Base-by-base conservation (phyloP, 495 filamentous ascomycete species). In the Thozetella sp. region DNA sequence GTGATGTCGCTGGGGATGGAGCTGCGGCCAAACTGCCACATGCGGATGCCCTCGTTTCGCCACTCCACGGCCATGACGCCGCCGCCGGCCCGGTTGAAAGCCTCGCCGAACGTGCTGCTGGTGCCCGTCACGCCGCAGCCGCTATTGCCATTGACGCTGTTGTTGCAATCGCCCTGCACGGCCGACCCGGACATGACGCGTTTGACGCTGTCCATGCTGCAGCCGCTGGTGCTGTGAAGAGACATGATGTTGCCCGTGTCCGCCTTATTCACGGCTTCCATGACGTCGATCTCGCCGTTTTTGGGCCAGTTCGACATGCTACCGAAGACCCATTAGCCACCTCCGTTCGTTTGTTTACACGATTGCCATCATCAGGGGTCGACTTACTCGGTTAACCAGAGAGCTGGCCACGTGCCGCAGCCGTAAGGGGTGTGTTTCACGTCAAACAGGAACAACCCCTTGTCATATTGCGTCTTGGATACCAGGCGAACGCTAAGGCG, bases 281-380 rank as follows among this genome's bases (percentile, higher is more conserved):
- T 88, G 51, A 92, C 80, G 58, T 92, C 89, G 64, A 91, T 87
- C 67, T 92, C 88, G 57, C 89, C 89, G 62, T 85, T 77, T n/a
- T 69, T 68, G 23, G 89, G 89, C 89, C 89, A 92, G 76, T 84
- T 76, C 30, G 68, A 59, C 55, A 83, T 84, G 34, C 59, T 63
- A 45, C 10, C 1, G 48, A 30, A 37, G 4, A 4, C 6, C 6
- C 15, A 12, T 52, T 37, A 63, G 43, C 43, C 11, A n/a, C 3
- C n/a, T 9, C 12, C n/a, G 9, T n/a, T 54, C 2, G 23, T 54
- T 22, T 52, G 12, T 11, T 22, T 13, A 22, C 26, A 25, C 1
- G 52, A 6, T 26, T 48, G 56, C 13, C 17, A 19, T 43, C 25
- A 26, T 20, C 22, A 50, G 34, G 1, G 43, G 26, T 20, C n/a